Evolutionary conservation across 805 yeast species (phyloP).

Genomic region (Trichomonascus vanleenenianus): DNA sequence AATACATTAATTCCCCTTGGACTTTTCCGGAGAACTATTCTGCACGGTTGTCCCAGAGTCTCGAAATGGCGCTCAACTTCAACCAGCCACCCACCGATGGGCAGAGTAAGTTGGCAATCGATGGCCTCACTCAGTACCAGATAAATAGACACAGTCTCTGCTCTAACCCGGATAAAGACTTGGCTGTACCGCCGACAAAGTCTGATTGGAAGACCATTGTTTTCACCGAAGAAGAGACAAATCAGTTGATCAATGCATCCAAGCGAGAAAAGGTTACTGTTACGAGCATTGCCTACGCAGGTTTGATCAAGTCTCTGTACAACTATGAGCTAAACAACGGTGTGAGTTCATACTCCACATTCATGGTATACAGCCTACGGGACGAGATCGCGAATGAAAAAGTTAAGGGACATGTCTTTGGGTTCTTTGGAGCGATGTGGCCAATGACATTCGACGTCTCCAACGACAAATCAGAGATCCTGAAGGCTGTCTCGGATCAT

Average conservation of each 20-base stretch:
- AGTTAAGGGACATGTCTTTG: conserved; percentile 1
- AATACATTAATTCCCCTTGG: too few species aligned
- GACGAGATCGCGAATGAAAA: neutral
- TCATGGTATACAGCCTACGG: conserved; percentile 1
- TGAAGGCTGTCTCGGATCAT: neutral
- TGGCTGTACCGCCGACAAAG: neutral
- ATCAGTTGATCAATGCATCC: neutral
- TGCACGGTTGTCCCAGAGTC: too few species aligned
- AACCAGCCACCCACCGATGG: neutral
- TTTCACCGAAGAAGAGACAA: conserved; percentile 5
- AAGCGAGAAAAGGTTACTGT: conserved; percentile 1
- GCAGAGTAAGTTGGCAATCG: neutral
- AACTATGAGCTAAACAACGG: conserved; percentile 1
- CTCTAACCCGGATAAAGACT: neutral
- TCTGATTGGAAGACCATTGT: neutral
- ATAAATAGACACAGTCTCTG: neutral
- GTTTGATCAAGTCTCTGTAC: neutral
- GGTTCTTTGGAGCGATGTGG: conserved; percentile 5
- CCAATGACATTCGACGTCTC: conserved; percentile 4
- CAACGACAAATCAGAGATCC: neutral
- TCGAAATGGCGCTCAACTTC: too few species aligned
- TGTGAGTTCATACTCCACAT: conserved; percentile 3
- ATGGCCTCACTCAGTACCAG: neutral
- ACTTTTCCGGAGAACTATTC: too few species aligned
- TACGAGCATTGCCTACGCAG: conserved; percentile 3